Evolutionary conservation across 2,329 filamentous ascomycete genomes (phyloP), one percentile per base, ranked within the genome.

Genomic region (Polytolypa hystricis): DNA sequence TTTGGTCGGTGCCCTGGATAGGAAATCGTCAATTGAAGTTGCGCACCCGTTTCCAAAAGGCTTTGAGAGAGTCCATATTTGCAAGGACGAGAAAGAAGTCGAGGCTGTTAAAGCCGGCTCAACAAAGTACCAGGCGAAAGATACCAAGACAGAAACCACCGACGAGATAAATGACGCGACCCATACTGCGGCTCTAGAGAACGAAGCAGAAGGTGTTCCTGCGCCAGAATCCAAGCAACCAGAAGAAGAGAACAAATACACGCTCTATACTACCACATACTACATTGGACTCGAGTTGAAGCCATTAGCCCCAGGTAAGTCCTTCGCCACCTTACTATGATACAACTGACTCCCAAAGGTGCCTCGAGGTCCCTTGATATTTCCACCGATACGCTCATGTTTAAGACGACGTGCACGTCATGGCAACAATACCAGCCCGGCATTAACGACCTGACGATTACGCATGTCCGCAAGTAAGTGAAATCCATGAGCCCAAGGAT

Each of bases 31-130:
- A 11, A 85, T 96, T 46, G 77, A 79, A 23, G 67, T 94, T 16
- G 87, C 91, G 1, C 85, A 91, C 48, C 83, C 87, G 0, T 98
- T 87, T 67, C 89, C 85, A 51, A 94, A 96, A 57, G 84, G 84
- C 3, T 93, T 93, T 54, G 83, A 93, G 48, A 77, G 91, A 42
- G 70, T 77, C 3, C 87, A 96, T 60, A 69, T 69, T 30, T 89
- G 77, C 55, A 65, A 66, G 40, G 70, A 61, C 27, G 73, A 78
- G 28, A 66, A 75, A 30, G 72, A 84, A 45, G 64, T 77, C 28
- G 70, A 77, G 16, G 67, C 70, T 36, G 73, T 79, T 18, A 70
- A 77, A 26, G 71, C 73, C 47, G 79, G 79, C 19, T 73, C 67
- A 30, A 66, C 77, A 23, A 63, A 73, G 26, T 78, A 69, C 65